A percentile compares a stretch with the other conserved stretches of the same genome.
These are phyloP conservation scores for Plasmodium ovale DNA, from an alignment of 169 alveolate genomes.

Conservation along the genomic window DNA sequence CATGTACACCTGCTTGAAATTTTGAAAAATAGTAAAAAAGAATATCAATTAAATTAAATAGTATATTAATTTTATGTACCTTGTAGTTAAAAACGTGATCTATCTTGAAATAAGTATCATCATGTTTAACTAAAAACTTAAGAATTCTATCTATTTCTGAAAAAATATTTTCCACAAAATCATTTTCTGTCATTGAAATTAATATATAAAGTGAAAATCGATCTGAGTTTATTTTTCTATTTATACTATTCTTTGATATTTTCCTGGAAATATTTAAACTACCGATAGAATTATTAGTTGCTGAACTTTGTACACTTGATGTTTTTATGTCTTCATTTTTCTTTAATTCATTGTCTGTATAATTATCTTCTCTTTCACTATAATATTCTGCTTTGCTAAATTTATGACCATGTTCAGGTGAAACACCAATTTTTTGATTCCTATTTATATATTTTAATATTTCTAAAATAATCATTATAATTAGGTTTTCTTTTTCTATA, in stretches of 20 bases:
- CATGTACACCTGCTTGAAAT: conserved; percentile 44
- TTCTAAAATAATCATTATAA: conserved; percentile 53
- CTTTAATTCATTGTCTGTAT: conserved; percentile 25
- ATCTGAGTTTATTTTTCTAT: conserved; percentile 33
- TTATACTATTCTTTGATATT: background rate
- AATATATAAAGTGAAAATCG: conserved; percentile 44
- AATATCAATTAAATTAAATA: conserved; percentile 61
- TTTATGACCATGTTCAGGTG: background rate
- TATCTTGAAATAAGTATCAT: conserved; percentile 29
- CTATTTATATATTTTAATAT: conserved; percentile 34
- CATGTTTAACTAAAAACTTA: conserved; percentile 52
- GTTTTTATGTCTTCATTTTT: conserved; percentile 39
- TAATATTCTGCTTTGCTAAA: background rate
- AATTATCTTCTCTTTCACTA: conserved; percentile 25
- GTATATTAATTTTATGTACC: conserved; percentile 58
- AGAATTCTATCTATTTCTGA: conserved; percentile 53
- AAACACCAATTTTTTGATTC: conserved; percentile 44
- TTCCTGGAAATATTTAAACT: conserved; percentile 18
- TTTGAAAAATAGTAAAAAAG: conserved; percentile 62
- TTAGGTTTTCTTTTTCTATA: conserved; percentile 70
- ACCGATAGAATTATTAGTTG: conserved; percentile 13
- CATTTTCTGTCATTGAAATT: conserved; percentile 41
- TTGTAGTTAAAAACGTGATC: conserved; percentile 51
- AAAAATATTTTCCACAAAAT: conserved; percentile 51
- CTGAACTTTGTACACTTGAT: conserved; percentile 27